Conservation (phyloP, 106 monocot species). For the Phalaenopsis aphrodite region DNA sequence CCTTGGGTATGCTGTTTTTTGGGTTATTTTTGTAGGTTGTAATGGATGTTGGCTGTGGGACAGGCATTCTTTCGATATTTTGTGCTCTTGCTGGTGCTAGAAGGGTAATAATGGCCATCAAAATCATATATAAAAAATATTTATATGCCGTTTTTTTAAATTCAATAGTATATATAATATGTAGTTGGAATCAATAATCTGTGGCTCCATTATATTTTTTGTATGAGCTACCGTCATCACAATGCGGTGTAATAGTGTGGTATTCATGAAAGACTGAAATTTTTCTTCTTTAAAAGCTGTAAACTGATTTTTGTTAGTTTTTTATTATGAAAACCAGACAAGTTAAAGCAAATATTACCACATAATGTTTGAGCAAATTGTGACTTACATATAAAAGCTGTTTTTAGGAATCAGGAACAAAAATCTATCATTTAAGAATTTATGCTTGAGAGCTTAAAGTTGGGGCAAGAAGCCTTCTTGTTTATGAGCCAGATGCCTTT, state of each 20-base stretch:
- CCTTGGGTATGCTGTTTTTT: neutral
- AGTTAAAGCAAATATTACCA: neutral
- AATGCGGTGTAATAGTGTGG: no score
- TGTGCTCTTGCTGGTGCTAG: slow-evolving; percentile 91
- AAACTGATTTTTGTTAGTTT: neutral
- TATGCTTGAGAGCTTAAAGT: neutral
- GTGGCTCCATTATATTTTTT: neutral
- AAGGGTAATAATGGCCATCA: slow-evolving; percentile 35
- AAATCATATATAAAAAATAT: neutral
- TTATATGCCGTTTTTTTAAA: neutral
- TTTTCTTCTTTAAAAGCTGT: neutral
- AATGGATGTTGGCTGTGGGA: slow-evolving; percentile 93
- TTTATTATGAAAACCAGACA: neutral
- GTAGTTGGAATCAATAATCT: neutral
- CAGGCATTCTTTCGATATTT: slow-evolving; percentile 84
- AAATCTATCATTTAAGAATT: neutral
- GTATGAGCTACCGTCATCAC: neutral
- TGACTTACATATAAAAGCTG: neutral
- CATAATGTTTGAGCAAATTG: neutral
- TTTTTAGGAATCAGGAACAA: neutral
- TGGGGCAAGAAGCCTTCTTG: neutral
- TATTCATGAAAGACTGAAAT: no score
- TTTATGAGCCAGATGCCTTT: neutral
- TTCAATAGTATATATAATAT: neutral
- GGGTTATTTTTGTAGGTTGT: slow-evolving; percentile 52